Evolutionary conservation across 2,329 filamentous ascomycete genomes (phyloP).

Genomic region (Venturia carpophila): DNA sequence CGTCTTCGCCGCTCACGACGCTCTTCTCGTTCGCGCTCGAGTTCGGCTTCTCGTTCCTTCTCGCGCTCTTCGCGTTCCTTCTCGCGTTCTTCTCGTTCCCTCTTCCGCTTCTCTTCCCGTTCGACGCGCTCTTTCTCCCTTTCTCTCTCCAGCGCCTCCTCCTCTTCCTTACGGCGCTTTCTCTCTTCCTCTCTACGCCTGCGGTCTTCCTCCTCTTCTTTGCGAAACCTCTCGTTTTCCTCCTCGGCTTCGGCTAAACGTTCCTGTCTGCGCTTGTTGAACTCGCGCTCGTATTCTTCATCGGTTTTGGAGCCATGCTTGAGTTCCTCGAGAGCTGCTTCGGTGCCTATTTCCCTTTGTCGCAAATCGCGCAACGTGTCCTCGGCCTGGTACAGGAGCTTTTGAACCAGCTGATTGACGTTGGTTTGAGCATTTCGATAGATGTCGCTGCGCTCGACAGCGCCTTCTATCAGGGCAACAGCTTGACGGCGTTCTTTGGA

Average conservation of each 20-base stretch:
- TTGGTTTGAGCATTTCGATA: constrained; percentile 64
- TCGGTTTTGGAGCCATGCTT: constrained; percentile 63
- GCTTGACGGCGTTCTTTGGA: constrained; percentile 67
- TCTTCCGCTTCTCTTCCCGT: constrained; percentile 25
- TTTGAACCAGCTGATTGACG: constrained; percentile 60
- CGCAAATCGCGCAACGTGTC: constrained; percentile 61
- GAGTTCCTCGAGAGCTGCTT: constrained; percentile 58
- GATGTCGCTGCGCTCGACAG: constrained; percentile 66
- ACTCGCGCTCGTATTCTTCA: constrained; percentile 63
- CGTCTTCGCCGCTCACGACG: constrained; percentile 39
- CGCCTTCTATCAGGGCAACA: constrained; percentile 67
- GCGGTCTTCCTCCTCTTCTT: constrained; percentile 40
- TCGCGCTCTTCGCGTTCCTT: constrained; percentile 38
- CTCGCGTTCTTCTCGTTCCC: constrained; percentile 36
- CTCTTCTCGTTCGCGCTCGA: constrained; percentile 43
- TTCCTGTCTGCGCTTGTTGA: constrained; percentile 50
- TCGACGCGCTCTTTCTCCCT: constrained; percentile 34
- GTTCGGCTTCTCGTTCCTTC: constrained; percentile 39
- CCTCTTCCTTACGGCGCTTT: constrained; percentile 42
- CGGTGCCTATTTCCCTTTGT: constrained; percentile 59
- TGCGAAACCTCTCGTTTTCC: constrained; percentile 50
- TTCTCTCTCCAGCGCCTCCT: constrained; percentile 47
- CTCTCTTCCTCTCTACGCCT: constrained; percentile 47
- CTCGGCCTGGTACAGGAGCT: constrained; percentile 57
- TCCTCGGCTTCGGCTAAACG: constrained; percentile 56